Evolutionary conservation across 2,329 filamentous ascomycete species (phyloP).

Genomic region (Trichoderma citrinoviride): DNA sequence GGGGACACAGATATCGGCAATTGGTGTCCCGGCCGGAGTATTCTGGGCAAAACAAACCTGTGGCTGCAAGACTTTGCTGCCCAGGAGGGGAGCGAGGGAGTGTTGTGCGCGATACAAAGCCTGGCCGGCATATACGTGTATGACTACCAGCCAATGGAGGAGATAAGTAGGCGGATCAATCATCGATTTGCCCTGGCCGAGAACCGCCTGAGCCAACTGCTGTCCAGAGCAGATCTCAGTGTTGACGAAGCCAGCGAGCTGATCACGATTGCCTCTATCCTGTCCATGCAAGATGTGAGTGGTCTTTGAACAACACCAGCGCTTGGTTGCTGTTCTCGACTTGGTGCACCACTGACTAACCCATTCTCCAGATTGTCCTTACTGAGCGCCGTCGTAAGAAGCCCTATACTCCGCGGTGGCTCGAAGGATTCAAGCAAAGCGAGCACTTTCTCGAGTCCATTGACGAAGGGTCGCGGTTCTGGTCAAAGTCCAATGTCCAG

Average conservation of each 20-base stretch:
- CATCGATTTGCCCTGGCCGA: conserved; percentile 34
- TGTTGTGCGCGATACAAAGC: conserved; percentile 40
- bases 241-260: conserved; percentile 33
- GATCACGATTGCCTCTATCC: conserved; percentile 38
- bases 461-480: conserved; percentile 39
- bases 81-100: conserved; percentile 38
- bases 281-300: conserved; percentile 43
- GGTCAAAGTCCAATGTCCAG: conserved; percentile 36
- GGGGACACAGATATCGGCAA: conserved; percentile 36
- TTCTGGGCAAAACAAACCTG: conserved; percentile 39
- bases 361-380: conserved; percentile 34
- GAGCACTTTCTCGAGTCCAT: conserved; percentile 37
- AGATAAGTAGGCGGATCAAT: conserved; percentile 36
- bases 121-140: conserved; percentile 43
- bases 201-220: conserved; percentile 31
- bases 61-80: conserved; percentile 42
- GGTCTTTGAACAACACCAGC: neutral
- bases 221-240: conserved; percentile 27
- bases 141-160: conserved; percentile 38
- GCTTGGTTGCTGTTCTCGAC: neutral
- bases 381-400: conserved; percentile 38
- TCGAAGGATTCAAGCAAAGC: conserved; percentile 37
- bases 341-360: neutral
- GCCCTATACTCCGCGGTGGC: conserved; percentile 37
- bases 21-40: conserved; percentile 42